phyloP scores from a whole-genome alignment of 441 rosid genomes.

The Gossypium schwendimanii region DNA sequence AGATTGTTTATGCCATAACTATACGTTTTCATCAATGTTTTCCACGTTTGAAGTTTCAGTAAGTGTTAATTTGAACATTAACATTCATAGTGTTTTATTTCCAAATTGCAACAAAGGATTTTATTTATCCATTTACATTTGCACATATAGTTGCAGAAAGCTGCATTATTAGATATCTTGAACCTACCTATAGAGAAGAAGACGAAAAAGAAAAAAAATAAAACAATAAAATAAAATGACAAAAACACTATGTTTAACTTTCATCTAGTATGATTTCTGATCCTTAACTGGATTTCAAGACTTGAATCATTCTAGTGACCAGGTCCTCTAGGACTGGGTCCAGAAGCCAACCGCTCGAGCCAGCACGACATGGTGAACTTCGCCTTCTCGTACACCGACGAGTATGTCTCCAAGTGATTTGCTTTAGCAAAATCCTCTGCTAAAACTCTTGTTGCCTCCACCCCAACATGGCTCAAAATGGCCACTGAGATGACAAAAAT shows the following conservation, averaged over 20 bases:
- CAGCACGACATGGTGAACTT: slow-evolving; percentile 32
- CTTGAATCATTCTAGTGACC: slow-evolving; percentile 30
- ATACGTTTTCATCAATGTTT: no score
- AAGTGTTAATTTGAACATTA: no score
- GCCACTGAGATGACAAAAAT: slow-evolving; percentile 18
- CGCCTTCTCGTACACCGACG: slow-evolving; percentile 35
- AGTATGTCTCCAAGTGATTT: slow-evolving; percentile 25
- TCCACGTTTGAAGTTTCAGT: no score
- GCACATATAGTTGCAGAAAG: neutral
- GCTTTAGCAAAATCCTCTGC: slow-evolving; percentile 27
- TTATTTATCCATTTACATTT: neutral
- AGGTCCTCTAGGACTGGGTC: slow-evolving; percentile 47
- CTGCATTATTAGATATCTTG: neutral
- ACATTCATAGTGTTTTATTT: neutral
- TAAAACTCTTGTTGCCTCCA: slow-evolving; percentile 28
- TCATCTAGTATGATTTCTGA: neutral
- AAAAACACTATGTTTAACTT: neutral
- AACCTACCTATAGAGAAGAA: neutral
- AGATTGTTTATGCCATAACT: no score
- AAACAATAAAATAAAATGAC: neutral
- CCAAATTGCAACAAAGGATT: neutral
- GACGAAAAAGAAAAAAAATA: no score
- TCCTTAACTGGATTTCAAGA: neutral
- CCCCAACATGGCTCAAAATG: slow-evolving; percentile 12
- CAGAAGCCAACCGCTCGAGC: slow-evolving; percentile 40